Evolutionary conservation across 306 rosid genomes (phyloP).

Genomic region (Rosa multiflora): DNA sequence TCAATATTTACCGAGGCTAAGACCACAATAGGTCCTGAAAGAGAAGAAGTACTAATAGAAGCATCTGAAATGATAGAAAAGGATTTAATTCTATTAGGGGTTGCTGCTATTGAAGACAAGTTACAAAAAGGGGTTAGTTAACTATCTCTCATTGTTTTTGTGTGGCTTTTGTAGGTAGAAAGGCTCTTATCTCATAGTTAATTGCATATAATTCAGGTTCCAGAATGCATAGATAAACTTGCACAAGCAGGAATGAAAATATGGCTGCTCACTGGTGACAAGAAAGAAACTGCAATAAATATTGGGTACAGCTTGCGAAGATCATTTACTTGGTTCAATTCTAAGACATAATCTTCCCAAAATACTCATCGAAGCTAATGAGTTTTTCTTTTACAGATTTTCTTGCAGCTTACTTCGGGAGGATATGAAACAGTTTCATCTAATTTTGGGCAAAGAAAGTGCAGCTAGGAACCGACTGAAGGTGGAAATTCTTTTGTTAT

Average conservation of each 20-base stretch:
- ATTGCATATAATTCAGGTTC: constrained; percentile 27
- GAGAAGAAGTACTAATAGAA: constrained; percentile 16
- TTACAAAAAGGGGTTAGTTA: constrained; percentile 33
- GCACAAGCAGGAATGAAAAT: constrained; percentile 36
- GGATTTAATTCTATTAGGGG: constrained; percentile 28
- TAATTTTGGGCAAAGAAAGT: constrained; percentile 18
- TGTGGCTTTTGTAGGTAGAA: background rate
- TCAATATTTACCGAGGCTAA: constrained; percentile 24
- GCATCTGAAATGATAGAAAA: constrained; percentile 39
- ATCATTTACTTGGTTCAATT: background rate
- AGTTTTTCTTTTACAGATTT: constrained; percentile 18
- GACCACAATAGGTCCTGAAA: constrained; percentile 25
- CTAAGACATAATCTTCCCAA: background rate
- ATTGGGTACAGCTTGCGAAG: constrained; percentile 26
- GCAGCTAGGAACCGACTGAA: constrained; percentile 10
- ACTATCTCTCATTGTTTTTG: background rate
- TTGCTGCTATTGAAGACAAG: constrained; percentile 39
- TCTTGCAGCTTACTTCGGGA: constrained; percentile 37
- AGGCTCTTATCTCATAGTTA: constrained; percentile 1
- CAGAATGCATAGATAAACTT: constrained; percentile 38
- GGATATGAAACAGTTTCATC: constrained; percentile 34
- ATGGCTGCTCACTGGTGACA: constrained; percentile 44
- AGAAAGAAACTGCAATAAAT: constrained; percentile 44
- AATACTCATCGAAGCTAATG: background rate
- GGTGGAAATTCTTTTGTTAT: constrained; percentile 22